A percentile compares a stretch with the other conserved stretches of the same genome.
Evolutionary conservation across 1,139 yeast species (phyloP).

Genomic region (Suhomyces panamericanus): DNA sequence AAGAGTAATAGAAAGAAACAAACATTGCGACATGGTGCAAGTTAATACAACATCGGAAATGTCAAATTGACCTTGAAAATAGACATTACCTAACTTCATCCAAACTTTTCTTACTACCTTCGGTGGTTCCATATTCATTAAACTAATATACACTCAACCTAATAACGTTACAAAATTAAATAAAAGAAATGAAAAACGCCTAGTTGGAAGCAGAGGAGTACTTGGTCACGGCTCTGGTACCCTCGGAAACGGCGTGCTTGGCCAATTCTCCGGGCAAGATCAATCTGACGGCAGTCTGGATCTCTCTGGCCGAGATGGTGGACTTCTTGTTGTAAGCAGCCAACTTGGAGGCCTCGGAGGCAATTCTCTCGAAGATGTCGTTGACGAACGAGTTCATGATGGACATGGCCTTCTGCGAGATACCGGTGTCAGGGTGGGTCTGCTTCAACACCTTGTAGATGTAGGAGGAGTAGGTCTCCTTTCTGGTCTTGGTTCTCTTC

Average conservation of each 20-base stretch:
- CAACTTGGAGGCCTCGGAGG: conserved; percentile 97
- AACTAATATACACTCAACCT: conserved; percentile 21
- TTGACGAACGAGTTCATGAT: conserved; percentile 98
- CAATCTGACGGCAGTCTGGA: conserved; percentile 98
- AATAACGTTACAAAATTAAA: conserved; percentile 18
- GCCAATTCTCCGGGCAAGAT: conserved; percentile 99
- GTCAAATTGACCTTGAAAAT: too few species aligned
- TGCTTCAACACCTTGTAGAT: conserved; percentile 98
- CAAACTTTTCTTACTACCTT: conserved; percentile 1
- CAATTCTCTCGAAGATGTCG: conserved; percentile 94
- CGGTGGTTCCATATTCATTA: conserved; percentile 17
- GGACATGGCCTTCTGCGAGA: conserved; percentile 98
- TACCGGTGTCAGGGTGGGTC: conserved; percentile 99
- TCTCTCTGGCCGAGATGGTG: conserved; percentile 98
- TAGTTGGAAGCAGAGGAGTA: conserved; percentile 82
- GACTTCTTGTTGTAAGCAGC: conserved; percentile 99
- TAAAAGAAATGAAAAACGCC: conserved; percentile 17
- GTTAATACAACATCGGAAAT: too few species aligned
- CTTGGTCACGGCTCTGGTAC: conserved; percentile 99
- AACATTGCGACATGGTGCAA: too few species aligned
- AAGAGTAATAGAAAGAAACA: too few species aligned
- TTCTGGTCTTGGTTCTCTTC: conserved; percentile 96
- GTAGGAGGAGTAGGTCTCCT: conserved; percentile 98
- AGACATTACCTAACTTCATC: too few species aligned
- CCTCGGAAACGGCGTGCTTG: conserved; percentile 98